Base-by-base conservation (phyloP, 2,329 filamentous ascomycete species). In the Aspergillus alliaceus region DNA sequence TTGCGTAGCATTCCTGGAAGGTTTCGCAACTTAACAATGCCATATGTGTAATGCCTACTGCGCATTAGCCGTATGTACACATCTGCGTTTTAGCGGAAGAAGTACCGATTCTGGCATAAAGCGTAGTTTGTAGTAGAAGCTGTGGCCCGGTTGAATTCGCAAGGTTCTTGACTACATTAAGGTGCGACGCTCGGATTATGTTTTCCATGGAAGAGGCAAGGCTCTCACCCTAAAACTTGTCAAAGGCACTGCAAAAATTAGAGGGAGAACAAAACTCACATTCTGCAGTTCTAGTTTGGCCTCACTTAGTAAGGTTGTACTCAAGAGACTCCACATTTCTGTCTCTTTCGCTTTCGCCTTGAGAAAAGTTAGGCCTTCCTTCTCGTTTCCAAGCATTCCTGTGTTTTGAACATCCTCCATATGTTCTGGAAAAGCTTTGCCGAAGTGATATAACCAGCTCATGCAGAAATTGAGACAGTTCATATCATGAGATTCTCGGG, bases 391-490 rank as follows among this genome's bases (percentile, higher is more conserved):
- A 8, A 92, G 79, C 80, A 91, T 87, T 56, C 86, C 90, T 66
- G 84, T 87, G 37, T 88, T 87, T 60, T 88, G 88, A 6, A 89
- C 80, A 51, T 87, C 84, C 49, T 81, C 84, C 63, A 92, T 86
- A n/a, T 91, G 82, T 53, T 86, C 82, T 0, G 92, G 90, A 65
- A 93, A 92, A 0, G 90, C 86, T 68, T 91, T 90, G n/a, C 89
- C 90, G 66, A 97, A 96, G 69, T 97, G 91, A 68, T 96, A 96
- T 2, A 98, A 81, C 95, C 95, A 99, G 69, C 92, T 96, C 59
- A 99, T 84, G 31, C 92, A 90, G 75, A 96, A 98, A 73, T 97
- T 98, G 56, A 99, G 82, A 70, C 95, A 98, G 4, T 85, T 87
- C 80, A 91, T 90, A 69, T 99, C 95, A 63, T 92, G 88, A 64